Evolutionary conservation across 352 stramenopile genomes (phyloP).

Genomic region (Salisapilia sapeloensis): DNA sequence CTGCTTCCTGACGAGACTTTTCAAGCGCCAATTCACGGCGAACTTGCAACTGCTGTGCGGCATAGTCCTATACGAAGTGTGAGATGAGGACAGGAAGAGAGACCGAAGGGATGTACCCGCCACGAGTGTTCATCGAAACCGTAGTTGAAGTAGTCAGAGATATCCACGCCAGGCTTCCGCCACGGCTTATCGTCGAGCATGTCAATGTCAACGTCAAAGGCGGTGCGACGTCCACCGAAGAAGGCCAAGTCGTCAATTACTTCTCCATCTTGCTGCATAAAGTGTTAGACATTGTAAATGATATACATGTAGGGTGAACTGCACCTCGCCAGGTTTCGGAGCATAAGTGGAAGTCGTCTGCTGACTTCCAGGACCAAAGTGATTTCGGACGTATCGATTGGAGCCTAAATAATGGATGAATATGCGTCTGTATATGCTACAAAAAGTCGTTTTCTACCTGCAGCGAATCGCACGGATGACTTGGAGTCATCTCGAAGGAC

Average conservation of each 20-base stretch:
- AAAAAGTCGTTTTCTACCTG: slow-evolving; percentile 5
- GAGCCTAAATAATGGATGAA: background rate
- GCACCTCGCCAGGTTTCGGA: slow-evolving; percentile 9
- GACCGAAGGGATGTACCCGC: slow-evolving; percentile 13
- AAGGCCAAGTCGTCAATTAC: slow-evolving; percentile 52
- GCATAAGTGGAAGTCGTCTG: slow-evolving; percentile 9
- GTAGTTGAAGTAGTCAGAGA: slow-evolving; percentile 91
- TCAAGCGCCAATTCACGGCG: slow-evolving; percentile 56
- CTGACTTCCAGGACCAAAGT: slow-evolving; percentile 18
- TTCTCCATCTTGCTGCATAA: slow-evolving; percentile 8
- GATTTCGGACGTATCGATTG: slow-evolving; percentile 63
- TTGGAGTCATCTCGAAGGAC: slow-evolving; percentile 52
- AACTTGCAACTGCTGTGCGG: slow-evolving; percentile 46
- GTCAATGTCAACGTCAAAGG: slow-evolving; percentile 87
- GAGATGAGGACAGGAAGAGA: background rate
- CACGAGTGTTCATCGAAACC: slow-evolving; percentile 84
- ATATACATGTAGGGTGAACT: background rate
- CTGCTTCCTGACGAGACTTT: slow-evolving; percentile 62
- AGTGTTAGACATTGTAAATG: background rate
- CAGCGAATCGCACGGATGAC: slow-evolving; percentile 62
- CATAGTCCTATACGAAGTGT: slow-evolving; percentile 43
- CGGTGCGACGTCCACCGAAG: slow-evolving; percentile 70
- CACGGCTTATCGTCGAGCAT: slow-evolving; percentile 83
- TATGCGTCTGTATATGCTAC: no score
- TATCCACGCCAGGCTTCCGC: slow-evolving; percentile 82